phyloP scores from a whole-genome alignment of 495 filamentous ascomycete genomes.

The Penicillium ochrochloron region DNA sequence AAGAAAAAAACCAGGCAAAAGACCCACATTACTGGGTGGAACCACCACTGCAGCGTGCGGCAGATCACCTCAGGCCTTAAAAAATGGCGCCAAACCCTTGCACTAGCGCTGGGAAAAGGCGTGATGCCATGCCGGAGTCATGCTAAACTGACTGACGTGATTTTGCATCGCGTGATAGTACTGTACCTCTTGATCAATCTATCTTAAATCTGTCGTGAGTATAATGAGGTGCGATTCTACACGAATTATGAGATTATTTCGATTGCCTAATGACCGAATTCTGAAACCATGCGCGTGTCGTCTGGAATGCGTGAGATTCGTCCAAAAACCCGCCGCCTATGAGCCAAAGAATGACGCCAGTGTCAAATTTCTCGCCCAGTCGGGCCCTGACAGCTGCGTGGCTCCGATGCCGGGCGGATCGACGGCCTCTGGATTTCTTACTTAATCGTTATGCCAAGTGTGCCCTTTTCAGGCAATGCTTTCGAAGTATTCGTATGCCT shows the following conservation, averaged over 20 bases:
- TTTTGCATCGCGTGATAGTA: not conserved
- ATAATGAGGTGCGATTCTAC: not conserved
- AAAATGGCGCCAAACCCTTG: constrained; percentile 28
- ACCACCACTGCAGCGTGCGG: constrained; percentile 11
- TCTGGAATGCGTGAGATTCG: constrained; percentile 21
- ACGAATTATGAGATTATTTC: not conserved
- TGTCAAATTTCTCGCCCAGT: constrained; percentile 7
- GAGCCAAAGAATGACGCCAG: constrained; percentile 17
- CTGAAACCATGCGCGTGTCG: constrained; percentile 2
- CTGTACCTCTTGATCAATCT: not conserved
- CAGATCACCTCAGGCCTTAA: constrained; percentile 26
- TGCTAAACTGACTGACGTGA: constrained; percentile 13
- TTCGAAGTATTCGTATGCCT: not conserved
- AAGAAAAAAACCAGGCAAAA: constrained; percentile 13
- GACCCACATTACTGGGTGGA: constrained; percentile 28
- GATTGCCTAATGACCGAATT: not conserved
- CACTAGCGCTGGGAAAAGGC: constrained; percentile 22
- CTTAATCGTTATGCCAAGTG: constrained; percentile 3
- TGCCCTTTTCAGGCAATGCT: constrained; percentile 1
- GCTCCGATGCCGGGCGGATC: constrained; percentile 27
- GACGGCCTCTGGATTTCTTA: not conserved
- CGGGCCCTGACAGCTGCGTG: constrained; percentile 17
- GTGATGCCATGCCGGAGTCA: constrained; percentile 19
- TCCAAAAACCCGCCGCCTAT: not conserved
- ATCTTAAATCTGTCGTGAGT: not conserved